Percentiles rank a stretch among this genome's conserved stretches.
phyloP scores from a whole-genome alignment of 1,284 basidiomycete species.

The Ceratobasidium sp. region DNA sequence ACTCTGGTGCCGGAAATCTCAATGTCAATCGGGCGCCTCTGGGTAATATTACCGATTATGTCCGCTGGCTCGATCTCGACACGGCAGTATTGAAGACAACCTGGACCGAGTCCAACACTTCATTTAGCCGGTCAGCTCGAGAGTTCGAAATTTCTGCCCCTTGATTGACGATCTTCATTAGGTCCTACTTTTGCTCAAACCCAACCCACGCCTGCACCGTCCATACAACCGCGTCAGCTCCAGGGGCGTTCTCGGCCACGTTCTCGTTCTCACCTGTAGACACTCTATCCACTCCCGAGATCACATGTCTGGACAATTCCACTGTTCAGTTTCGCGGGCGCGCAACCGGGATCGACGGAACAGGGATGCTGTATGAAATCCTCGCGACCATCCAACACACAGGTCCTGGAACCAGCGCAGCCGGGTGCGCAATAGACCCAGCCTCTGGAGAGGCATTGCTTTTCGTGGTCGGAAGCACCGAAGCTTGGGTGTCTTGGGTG shows the following conservation, averaged over 20 bases:
- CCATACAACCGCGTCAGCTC: slow-evolving; percentile 27
- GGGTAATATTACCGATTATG: slow-evolving; percentile 55
- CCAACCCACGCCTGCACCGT: slow-evolving; percentile 53
- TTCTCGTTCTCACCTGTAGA: slow-evolving; percentile 15
- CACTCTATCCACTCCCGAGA: slow-evolving; percentile 43
- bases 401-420: slow-evolving; percentile 53
- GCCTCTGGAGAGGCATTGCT: slow-evolving; percentile 45
- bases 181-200: slow-evolving; percentile 73
- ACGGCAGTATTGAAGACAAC: slow-evolving; percentile 60
- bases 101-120: slow-evolving; percentile 58
- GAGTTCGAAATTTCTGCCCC: no score
- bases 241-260: slow-evolving; percentile 15
- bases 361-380: slow-evolving; percentile 74
- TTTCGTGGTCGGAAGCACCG: slow-evolving; percentile 53
- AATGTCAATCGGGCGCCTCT: slow-evolving; percentile 54
- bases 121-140: slow-evolving; percentile 43
- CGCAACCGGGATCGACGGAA: slow-evolving; percentile 54
- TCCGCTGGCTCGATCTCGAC: slow-evolving; percentile 73
- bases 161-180: slow-evolving; percentile 48
- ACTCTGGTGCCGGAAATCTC: slow-evolving; percentile 68
- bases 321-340: slow-evolving; percentile 64
- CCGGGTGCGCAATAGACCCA: slow-evolving; percentile 51
- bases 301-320: slow-evolving; percentile 63
- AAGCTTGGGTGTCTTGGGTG: slow-evolving; percentile 70
- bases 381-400: slow-evolving; percentile 57